These are phyloP conservation scores for Penicillium sp. DNA, from an alignment of 2,329 filamentous ascomycete genomes.

Conservation along the genomic window DNA sequence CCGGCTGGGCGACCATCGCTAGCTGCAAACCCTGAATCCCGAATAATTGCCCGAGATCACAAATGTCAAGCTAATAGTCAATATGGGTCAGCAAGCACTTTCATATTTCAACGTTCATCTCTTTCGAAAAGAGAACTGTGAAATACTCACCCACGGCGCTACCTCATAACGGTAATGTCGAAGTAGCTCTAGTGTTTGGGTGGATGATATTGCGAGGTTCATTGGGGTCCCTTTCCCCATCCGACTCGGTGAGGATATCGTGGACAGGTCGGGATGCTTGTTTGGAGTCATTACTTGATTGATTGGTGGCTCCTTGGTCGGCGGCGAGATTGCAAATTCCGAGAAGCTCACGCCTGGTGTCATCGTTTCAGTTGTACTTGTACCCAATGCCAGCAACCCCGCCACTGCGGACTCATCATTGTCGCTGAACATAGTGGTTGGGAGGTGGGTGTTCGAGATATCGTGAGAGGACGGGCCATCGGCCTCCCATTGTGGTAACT, in stretches of 20 bases:
- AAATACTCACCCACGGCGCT: slow-evolving; percentile 48
- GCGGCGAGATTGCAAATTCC: slow-evolving; percentile 8
- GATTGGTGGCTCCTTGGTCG: neutral
- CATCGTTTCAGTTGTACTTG: slow-evolving; percentile 9
- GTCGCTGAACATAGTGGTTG: slow-evolving; percentile 17
- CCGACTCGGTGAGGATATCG: neutral
- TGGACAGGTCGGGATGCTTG: neutral
- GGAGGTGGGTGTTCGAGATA: neutral
- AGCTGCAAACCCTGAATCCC: slow-evolving; percentile 42
- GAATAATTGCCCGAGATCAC: slow-evolving; percentile 47
- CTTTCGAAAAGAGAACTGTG: neutral
- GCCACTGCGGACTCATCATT: slow-evolving; percentile 33
- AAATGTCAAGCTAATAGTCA: slow-evolving; percentile 47
- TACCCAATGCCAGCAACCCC: slow-evolving; percentile 30
- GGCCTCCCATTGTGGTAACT: neutral
- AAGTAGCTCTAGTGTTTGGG: slow-evolving; percentile 40
- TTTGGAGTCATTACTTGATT: neutral
- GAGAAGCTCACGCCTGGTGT: slow-evolving; percentile 4
- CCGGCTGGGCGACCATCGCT: slow-evolving; percentile 23
- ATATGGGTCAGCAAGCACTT: too few species aligned
- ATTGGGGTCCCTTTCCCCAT: neutral
- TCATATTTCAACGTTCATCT: too few species aligned
- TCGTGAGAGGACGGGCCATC: neutral
- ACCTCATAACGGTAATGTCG: slow-evolving; percentile 53
- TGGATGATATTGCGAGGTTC: slow-evolving; percentile 2